Evolutionary conservation across 192 early-diverging fungal species (phyloP).

Genomic region (Podila epigama): DNA sequence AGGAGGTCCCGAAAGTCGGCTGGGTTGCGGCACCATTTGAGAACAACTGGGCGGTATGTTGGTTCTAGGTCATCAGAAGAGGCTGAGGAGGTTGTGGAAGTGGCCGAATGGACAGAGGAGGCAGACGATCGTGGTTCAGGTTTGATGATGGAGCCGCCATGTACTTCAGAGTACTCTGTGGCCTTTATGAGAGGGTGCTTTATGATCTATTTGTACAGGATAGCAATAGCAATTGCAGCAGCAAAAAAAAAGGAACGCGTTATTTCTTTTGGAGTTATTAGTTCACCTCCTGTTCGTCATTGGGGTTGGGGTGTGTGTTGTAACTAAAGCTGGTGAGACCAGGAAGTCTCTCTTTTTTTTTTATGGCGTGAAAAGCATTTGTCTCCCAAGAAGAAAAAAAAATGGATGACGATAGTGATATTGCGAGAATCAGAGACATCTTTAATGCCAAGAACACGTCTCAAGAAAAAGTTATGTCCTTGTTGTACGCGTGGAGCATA

Average conservation of each 20-base stretch:
- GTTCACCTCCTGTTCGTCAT: too few species aligned
- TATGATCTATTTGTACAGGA: constrained; percentile 19
- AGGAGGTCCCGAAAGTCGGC: constrained; percentile 46
- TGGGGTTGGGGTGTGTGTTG: too few species aligned
- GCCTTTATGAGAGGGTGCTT: constrained; percentile 49
- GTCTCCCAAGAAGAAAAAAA: too few species aligned
- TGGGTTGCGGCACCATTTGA: constrained; percentile 38
- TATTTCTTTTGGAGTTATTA: not conserved
- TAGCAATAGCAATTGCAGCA: not conserved
- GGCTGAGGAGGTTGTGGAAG: constrained; percentile 7
- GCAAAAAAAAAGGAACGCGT: not conserved
- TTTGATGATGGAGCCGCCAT: constrained; percentile 34
- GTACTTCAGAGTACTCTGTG: constrained; percentile 48
- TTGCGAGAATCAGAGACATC: too few species aligned
- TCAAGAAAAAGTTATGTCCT: too few species aligned
- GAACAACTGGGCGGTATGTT: constrained; percentile 36
- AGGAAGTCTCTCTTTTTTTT: too few species aligned
- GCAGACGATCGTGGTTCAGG: constrained; percentile 13
- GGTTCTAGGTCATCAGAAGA: constrained; percentile 4
- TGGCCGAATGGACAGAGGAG: constrained; percentile 26
- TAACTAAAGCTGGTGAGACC: too few species aligned
- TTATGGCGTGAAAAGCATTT: too few species aligned
- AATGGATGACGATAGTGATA: too few species aligned
- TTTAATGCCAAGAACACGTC: too few species aligned
- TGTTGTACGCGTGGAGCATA: too few species aligned